Evolutionary conservation across 345 rosid species (phyloP).

Genomic region (Pugionium cornutum): DNA sequence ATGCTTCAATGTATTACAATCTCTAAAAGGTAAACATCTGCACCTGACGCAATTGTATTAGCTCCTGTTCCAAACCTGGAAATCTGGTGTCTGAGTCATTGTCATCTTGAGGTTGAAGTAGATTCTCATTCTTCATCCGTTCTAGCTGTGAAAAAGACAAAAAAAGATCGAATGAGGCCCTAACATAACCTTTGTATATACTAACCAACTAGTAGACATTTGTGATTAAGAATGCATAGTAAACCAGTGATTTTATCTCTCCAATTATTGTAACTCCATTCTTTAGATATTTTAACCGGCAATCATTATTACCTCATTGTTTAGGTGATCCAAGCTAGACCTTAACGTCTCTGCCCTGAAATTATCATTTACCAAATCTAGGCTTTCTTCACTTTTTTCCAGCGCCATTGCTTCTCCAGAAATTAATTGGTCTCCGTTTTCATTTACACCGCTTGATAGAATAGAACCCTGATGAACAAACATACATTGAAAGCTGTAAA

Average conservation of each 20-base stretch:
- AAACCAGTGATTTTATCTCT: not conserved
- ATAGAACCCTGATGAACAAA: slow-evolving; percentile 52
- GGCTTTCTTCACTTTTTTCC: slow-evolving; percentile 49
- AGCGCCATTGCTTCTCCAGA: slow-evolving; percentile 43
- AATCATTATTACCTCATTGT: slow-evolving; percentile 64
- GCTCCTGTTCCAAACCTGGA: slow-evolving; percentile 66
- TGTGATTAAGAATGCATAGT: not conserved
- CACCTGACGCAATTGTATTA: slow-evolving; percentile 73
- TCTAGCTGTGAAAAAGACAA: slow-evolving; percentile 63
- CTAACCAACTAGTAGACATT: slow-evolving; percentile 4
- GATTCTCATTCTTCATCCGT: slow-evolving; percentile 91
- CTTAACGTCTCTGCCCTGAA: slow-evolving; percentile 52
- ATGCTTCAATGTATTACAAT: slow-evolving; percentile 23
- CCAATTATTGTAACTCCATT: slow-evolving; percentile 1
- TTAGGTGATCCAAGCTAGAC: slow-evolving; percentile 90
- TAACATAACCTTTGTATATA: not conserved
- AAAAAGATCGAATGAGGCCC: not conserved
- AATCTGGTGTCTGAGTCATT: slow-evolving; percentile 50
- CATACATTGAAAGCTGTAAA: slow-evolving; percentile 18
- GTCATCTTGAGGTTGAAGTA: slow-evolving; percentile 52
- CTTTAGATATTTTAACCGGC: not conserved
- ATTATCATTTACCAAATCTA: slow-evolving; percentile 54
- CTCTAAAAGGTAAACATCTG: slow-evolving; percentile 21
- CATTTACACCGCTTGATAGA: slow-evolving; percentile 46
- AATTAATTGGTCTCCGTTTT: slow-evolving; percentile 42